Conservation (phyloP, 2,329 filamentous ascomycete species). For the Trichophyton rubrum region DNA sequence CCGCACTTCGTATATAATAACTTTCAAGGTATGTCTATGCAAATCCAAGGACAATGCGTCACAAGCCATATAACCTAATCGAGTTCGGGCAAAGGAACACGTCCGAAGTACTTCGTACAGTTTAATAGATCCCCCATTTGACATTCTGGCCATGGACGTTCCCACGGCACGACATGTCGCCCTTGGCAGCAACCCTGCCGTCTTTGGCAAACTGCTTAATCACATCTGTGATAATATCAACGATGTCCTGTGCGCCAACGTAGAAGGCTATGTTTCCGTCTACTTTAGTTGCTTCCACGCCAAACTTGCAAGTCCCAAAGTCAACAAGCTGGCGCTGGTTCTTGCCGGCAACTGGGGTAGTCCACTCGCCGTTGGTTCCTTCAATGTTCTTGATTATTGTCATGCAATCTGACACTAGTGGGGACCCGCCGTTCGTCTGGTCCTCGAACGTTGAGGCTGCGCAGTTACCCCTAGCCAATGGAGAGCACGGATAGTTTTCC, state of each 20-base stretch:
- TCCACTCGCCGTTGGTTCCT: background rate
- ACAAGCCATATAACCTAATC: background rate
- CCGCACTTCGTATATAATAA: too few species aligned
- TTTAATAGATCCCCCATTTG: conserved; percentile 13
- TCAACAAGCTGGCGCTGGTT: background rate
- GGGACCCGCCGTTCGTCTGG: conserved; percentile 11
- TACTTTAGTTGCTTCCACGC: background rate
- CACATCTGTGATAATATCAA: conserved; percentile 13
- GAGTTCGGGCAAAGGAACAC: background rate
- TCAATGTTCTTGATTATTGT: conserved; percentile 5
- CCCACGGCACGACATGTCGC: conserved; percentile 13
- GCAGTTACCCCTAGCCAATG: conserved; percentile 19
- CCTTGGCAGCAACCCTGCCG: conserved; percentile 12
- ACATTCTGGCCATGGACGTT: conserved; percentile 12
- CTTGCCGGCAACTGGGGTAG: background rate
- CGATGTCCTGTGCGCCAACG: background rate
- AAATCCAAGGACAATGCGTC: background rate
- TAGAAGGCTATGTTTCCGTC: background rate
- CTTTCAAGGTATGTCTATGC: background rate
- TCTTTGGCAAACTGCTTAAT: conserved; percentile 2
- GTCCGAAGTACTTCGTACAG: background rate
- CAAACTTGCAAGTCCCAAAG: background rate
- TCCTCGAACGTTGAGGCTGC: conserved; percentile 7
- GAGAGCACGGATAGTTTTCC: background rate
- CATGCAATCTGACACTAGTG: background rate